Evolutionary conservation across 345 rosid species (phyloP).

Genomic region (Eucalyptus decipiens): DNA sequence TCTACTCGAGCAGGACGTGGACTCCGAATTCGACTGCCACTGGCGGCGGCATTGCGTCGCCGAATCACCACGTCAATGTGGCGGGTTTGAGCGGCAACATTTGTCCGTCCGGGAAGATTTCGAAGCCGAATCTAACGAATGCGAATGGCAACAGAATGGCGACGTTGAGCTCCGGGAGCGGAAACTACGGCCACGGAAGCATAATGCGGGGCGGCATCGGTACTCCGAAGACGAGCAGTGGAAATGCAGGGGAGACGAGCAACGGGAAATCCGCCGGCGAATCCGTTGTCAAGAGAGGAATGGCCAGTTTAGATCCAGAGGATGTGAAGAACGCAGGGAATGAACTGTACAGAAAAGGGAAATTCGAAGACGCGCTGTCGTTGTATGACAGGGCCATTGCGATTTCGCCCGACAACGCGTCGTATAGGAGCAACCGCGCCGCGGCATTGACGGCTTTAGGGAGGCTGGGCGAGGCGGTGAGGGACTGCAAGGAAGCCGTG

Average conservation of each 20-base stretch:
- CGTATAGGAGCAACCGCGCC: slow-evolving; percentile 73
- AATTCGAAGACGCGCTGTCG: slow-evolving; percentile 57
- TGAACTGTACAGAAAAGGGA: slow-evolving; percentile 67
- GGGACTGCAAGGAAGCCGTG: slow-evolving; percentile 84
- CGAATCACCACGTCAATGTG: background rate
- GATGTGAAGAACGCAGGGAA: slow-evolving; percentile 77
- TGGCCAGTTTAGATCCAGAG: slow-evolving; percentile 41
- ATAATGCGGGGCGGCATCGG: slow-evolving; percentile 41
- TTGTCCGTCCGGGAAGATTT: slow-evolving; percentile 86
- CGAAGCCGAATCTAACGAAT: slow-evolving; percentile 36
- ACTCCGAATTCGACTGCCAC: background rate
- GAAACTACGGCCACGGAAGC: slow-evolving; percentile 90
- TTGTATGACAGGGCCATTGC: slow-evolving; percentile 73
- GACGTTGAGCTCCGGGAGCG: slow-evolving; percentile 62
- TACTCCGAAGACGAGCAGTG: background rate
- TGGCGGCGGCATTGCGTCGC: background rate
- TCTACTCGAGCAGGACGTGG: slow-evolving; percentile 52
- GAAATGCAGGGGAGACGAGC: background rate
- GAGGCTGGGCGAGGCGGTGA: slow-evolving; percentile 67
- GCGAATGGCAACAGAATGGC: slow-evolving; percentile 43
- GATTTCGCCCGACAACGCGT: slow-evolving; percentile 58
- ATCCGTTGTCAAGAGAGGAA: background rate
- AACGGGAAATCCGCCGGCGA: background rate
- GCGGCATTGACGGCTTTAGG: slow-evolving; percentile 75
- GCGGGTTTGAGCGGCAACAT: slow-evolving; percentile 76